Evolutionary conservation across 2,329 filamentous ascomycete species (phyloP).

Genomic region (Calonectria ilicicola): DNA sequence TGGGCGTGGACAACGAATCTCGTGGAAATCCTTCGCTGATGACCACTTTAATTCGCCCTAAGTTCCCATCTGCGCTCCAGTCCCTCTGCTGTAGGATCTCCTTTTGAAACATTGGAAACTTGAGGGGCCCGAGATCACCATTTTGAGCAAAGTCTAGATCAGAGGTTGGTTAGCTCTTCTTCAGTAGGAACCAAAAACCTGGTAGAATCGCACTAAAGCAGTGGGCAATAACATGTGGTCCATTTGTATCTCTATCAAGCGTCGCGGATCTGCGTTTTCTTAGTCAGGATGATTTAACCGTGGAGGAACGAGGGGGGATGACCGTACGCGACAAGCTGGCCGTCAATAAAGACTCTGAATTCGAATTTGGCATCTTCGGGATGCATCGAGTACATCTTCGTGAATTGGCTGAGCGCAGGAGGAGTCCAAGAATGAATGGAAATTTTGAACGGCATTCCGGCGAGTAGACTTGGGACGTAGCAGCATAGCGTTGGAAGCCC

Average conservation of each 20-base stretch:
- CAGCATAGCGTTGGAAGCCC: constrained; percentile 76
- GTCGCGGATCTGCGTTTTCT: constrained; percentile 61
- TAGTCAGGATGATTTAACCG: background rate
- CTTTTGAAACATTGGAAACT: constrained; percentile 78
- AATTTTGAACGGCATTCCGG: constrained; percentile 73
- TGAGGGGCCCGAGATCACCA: constrained; percentile 71
- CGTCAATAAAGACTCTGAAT: constrained; percentile 77
- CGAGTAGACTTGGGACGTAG: constrained; percentile 75
- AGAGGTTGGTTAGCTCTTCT: constrained; percentile 4
- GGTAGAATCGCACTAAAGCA: constrained; percentile 52
- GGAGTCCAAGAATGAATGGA: constrained; percentile 81
- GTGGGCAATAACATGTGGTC: constrained; percentile 63
- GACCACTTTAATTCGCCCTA: constrained; percentile 81
- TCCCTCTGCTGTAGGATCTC: constrained; percentile 76
- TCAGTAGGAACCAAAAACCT: background rate
- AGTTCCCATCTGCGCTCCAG: constrained; percentile 78
- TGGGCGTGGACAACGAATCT: constrained; percentile 62
- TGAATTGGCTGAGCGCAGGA: constrained; percentile 69
- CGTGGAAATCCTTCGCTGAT: constrained; percentile 79
- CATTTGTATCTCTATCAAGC: constrained; percentile 62
- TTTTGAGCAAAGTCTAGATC: constrained; percentile 63
- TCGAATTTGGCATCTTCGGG: constrained; percentile 71
- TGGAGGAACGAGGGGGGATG: background rate
- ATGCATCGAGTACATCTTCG: constrained; percentile 67
- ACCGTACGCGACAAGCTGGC: constrained; percentile 69